Evolutionary conservation across 257 asterid genomes (phyloP).

Genomic region (Solanum pimpinellifolium): DNA sequence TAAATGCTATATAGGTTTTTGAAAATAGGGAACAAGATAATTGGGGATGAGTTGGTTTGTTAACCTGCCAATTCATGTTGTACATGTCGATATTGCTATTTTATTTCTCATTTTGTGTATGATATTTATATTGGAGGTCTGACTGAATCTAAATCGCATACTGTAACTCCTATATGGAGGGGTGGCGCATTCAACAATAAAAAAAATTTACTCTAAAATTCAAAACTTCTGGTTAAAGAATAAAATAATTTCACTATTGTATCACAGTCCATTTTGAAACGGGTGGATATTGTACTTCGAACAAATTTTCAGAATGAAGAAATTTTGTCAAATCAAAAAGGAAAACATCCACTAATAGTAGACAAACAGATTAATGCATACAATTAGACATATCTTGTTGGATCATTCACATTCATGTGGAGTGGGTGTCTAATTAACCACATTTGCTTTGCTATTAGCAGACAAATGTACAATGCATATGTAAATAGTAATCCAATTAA

Average conservation of each 20-base stretch:
- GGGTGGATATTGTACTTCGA: not conserved
- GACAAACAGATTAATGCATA: not conserved
- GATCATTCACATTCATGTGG: not conserved
- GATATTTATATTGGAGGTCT: too few relatives aligned
- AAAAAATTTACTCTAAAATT: too few relatives aligned
- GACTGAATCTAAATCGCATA: not conserved
- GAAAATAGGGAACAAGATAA: not conserved
- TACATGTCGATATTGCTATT: not conserved
- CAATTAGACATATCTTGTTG: not conserved
- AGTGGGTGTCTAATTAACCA: not conserved
- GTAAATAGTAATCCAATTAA: not conserved
- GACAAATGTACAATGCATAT: not conserved
- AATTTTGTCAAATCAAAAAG: not conserved
- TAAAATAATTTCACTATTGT: too few relatives aligned
- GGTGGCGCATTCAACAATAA: not conserved
- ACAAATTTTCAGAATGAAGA: not conserved
- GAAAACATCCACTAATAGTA: not conserved
- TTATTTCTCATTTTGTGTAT: not conserved
- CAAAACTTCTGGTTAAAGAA: too few relatives aligned
- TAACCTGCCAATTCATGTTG: not conserved
- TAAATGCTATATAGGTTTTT: not conserved
- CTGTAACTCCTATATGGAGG: not conserved
- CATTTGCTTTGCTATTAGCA: not conserved
- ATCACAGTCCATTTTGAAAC: not conserved
- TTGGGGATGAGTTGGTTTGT: not conserved